Conservation (phyloP, 2,329 filamentous ascomycete genomes). For the Fusarium heterosporum region DNA sequence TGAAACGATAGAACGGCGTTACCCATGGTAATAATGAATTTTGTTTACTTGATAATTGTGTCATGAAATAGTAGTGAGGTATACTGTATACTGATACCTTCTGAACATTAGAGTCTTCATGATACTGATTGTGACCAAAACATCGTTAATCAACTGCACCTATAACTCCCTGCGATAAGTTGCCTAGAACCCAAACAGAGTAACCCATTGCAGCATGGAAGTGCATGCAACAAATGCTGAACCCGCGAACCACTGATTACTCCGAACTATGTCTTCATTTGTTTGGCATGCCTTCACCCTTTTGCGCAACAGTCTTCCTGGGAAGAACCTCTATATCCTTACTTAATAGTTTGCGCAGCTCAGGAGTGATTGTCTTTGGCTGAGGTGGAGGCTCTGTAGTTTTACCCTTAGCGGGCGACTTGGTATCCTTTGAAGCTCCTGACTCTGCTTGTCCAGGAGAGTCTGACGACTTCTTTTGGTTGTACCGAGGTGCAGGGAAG, state of each 20-base stretch:
- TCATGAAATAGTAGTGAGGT: neutral
- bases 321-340: conserved; percentile 60
- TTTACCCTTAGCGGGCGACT: conserved; percentile 52
- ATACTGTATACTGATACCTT: conserved; percentile 12
- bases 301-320: conserved; percentile 51
- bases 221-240: conserved; percentile 12
- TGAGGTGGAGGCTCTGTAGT: conserved; percentile 51
- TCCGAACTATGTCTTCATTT: conserved; percentile 33
- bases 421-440: conserved; percentile 25
- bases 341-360: conserved; percentile 66
- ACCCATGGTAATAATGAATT: conserved; percentile 33
- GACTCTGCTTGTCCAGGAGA: conserved; percentile 29
- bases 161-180: conserved; percentile 35
- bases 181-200: neutral
- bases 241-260: neutral
- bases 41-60: conserved; percentile 12
- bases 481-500: conserved; percentile 70
- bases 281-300: conserved; percentile 53
- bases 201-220: conserved; percentile 22
- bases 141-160: conserved; percentile 1
- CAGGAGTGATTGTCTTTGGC: conserved; percentile 66
- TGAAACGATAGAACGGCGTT: conserved; percentile 44
- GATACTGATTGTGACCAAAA: conserved; percentile 6
- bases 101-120: neutral
- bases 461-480: conserved; percentile 30